These are phyloP conservation scores for Athelia sp. DNA, from an alignment of 1,284 basidiomycete genomes.

Conservation along the genomic window DNA sequence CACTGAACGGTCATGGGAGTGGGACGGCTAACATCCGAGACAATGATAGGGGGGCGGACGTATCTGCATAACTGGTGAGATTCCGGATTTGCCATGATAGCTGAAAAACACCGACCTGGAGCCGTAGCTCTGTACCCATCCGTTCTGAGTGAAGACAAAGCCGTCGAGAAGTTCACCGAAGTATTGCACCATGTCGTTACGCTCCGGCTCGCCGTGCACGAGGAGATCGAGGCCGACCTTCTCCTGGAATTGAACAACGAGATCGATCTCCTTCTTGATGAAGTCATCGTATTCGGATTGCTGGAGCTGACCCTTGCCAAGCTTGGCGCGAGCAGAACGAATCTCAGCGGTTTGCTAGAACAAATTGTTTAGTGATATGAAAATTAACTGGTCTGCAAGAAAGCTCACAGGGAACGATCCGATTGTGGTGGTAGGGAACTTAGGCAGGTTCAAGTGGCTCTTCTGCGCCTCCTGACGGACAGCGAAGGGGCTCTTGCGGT, in stretches of 20 bases:
- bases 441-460: slow-evolving; percentile 87
- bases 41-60: slow-evolving; percentile 98
- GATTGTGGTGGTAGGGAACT: slow-evolving; percentile 98
- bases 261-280: slow-evolving; percentile 97
- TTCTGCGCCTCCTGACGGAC: slow-evolving; percentile 87
- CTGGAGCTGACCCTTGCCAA: slow-evolving; percentile 90
- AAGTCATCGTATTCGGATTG: slow-evolving; percentile 92
- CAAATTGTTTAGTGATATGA: slow-evolving; percentile 4
- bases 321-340: slow-evolving; percentile 90
- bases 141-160: slow-evolving; percentile 98
- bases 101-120: slow-evolving; percentile 55
- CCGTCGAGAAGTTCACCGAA: slow-evolving; percentile 96
- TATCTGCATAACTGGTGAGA: slow-evolving; percentile 60
- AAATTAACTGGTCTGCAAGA: background rate
- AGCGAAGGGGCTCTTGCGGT: slow-evolving; percentile 90
- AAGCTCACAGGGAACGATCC: slow-evolving; percentile 88
- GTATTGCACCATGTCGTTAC: slow-evolving; percentile 99
- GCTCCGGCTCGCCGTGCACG: slow-evolving; percentile 98
- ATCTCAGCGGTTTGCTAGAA: slow-evolving; percentile 97
- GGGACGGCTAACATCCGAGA: slow-evolving; percentile 95
- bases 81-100: slow-evolving; percentile 2
- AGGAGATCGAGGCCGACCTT: slow-evolving; percentile 93
- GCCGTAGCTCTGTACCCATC: slow-evolving; percentile 99
- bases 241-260: slow-evolving; percentile 96
- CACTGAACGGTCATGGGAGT: slow-evolving; percentile 95